These are phyloP conservation scores for Epicoccum sorghinum DNA, from an alignment of 2,329 filamentous ascomycete species.

Conservation along the genomic window DNA sequence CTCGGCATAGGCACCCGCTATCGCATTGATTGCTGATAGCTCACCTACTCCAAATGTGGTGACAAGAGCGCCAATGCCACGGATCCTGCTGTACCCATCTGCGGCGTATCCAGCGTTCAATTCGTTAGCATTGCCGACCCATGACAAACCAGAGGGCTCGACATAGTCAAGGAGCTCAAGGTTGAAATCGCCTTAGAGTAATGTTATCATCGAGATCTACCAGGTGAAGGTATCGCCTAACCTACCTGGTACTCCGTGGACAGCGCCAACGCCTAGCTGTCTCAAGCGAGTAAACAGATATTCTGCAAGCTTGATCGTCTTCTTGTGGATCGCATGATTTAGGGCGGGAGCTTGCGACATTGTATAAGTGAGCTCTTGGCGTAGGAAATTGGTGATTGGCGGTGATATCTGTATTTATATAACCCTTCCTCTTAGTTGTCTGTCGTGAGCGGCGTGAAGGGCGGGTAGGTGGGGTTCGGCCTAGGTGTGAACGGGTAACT, in stretches of 20 bases:
- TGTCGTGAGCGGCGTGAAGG: background rate
- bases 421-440: background rate
- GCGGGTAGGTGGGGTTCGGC: background rate
- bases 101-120: slow-evolving; percentile 61
- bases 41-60: slow-evolving; percentile 77
- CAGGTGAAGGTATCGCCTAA: background rate
- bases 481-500: background rate
- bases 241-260: slow-evolving; percentile 50
- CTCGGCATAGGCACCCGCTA: slow-evolving; percentile 77
- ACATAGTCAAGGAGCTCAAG: slow-evolving; percentile 44
- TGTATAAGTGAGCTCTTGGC: background rate
- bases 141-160: slow-evolving; percentile 44
- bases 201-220: background rate
- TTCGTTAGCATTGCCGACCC: slow-evolving; percentile 61
- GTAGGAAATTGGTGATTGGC: background rate
- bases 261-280: slow-evolving; percentile 47
- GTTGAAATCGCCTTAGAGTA: slow-evolving; percentile 34
- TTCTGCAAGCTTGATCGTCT: slow-evolving; percentile 31
- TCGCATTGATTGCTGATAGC: slow-evolving; percentile 72
- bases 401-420: background rate
- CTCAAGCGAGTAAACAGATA: slow-evolving; percentile 34
- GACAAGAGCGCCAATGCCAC: slow-evolving; percentile 68
- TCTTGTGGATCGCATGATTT: background rate
- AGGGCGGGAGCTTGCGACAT: background rate
- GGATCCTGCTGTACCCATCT: slow-evolving; percentile 61